Base-by-base conservation (phyloP, 2,329 filamentous ascomycete genomes). In the Orbilia blumenaviensis region DNA sequence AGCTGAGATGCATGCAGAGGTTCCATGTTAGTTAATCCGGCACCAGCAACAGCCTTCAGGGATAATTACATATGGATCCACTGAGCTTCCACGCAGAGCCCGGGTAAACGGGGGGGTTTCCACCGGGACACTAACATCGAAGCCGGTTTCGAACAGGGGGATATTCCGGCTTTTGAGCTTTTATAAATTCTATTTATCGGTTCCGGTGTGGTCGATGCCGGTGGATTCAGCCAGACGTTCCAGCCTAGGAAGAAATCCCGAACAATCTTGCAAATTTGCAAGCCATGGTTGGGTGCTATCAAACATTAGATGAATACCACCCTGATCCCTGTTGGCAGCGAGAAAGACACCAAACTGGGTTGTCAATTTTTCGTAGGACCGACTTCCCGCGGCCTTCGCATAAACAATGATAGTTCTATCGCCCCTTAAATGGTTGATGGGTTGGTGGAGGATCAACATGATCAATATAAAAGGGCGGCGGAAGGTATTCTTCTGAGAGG, bases 401-500 rank as follows among this genome's bases (percentile, higher is more conserved):
- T 61, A 44, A 4, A 23, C 42, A 1, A 12, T 1, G 1, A 34
- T 6, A 34, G 10, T 6, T 6, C 5, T 6, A 34, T 34, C 29
- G 29, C 10, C 29, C 29, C 10, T n/a, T n/a, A n/a, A n/a, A n/a
- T n/a, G n/a, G n/a, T n/a, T n/a, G n/a, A n/a, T n/a, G n/a, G n/a
- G n/a, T n/a, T n/a, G n/a, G n/a, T n/a, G n/a, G n/a, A n/a, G n/a
- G n/a, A n/a, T n/a, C n/a, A n/a, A n/a, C n/a, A n/a, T n/a, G n/a
- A n/a, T n/a, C n/a, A 38, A 36, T 56, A 56, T 56, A 56, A 56
- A 56, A 56, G 18, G 18, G 16, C 48, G n/a, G n/a, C n/a, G n/a
- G n/a, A n/a, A n/a, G n/a, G n/a, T n/a, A n/a, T n/a, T n/a, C n/a
- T n/a, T n/a, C n/a, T n/a, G n/a, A n/a, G n/a, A n/a, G n/a, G n/a